Evolutionary conservation across 176 grass and related monocot genomes (phyloP), one percentile per base, ranked within the genome.

Genomic region (Elymus sibiricus): DNA sequence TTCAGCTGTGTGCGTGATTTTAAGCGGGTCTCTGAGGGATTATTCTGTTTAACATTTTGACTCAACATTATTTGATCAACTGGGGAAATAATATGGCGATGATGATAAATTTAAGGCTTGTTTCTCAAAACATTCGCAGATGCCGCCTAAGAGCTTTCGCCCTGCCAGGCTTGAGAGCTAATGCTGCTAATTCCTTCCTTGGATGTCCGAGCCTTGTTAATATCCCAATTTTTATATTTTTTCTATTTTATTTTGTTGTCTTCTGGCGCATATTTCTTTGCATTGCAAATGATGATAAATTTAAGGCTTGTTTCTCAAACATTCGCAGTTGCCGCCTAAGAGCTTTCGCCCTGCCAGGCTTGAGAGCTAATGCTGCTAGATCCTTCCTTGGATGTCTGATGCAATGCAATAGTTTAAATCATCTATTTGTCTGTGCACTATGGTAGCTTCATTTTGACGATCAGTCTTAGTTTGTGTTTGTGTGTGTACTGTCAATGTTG

Each of bases 1-100:
- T 77, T 47, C 80, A 69, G 61, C 64, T 94, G 92, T 89, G 83
- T 93, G 95, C 46, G 60, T 98, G 95, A 98, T 98, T 95, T 95
- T 91, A 89, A 89, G 85, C 53, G 85, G 90, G 90, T 98, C 90
- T 75, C 91, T 95, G 95, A 98, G 89, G 91, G 88, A 56, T 82
- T 11, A 56, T 82, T 11, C 17, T 9, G 51, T 13, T 0, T 10
- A 25, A 37, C 7, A 9, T n/a, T 17, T 1, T 5, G 0, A 42
- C 0, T 37, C 35, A 42, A 11, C 40, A 40, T 42, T 42, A 42
- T 42, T 42, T 42, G 40, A 2, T 42, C 40, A 42, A 42, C 6
- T 42, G 0, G 21, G 56, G 19, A 13, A 6, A 19, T 9, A 24
- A 63, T 63, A 5, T 29, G 11, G 62, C 26, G 2, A 27, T 31